A percentile compares a stretch with the other conserved stretches of the same genome.
Evolutionary conservation across 192 early-diverging fungal species (phyloP).

Genomic region (Lunasporangiospora selenospora): DNA sequence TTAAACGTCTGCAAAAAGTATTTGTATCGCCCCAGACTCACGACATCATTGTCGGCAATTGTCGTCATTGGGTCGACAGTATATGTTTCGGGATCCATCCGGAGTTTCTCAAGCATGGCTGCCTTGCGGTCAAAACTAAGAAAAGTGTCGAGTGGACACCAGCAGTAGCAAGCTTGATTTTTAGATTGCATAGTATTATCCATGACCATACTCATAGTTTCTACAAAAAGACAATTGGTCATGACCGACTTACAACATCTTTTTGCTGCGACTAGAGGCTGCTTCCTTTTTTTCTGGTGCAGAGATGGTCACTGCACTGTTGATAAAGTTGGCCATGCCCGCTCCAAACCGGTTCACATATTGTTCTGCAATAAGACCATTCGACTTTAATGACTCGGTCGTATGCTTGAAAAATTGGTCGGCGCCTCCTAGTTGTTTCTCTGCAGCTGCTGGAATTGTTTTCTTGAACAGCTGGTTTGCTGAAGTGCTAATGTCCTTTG

Average conservation of each 20-base stretch:
- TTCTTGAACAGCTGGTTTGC: slow-evolving; percentile 43
- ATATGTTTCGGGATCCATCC: slow-evolving; percentile 48
- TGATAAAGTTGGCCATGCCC: slow-evolving; percentile 50
- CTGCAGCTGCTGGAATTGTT: slow-evolving; percentile 15
- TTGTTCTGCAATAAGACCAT: slow-evolving; percentile 56
- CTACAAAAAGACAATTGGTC: slow-evolving; percentile 21
- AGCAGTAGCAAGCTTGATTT: too few relatives aligned
- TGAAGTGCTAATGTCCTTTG: slow-evolving; percentile 27
- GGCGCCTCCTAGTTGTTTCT: slow-evolving; percentile 30
- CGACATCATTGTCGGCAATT: slow-evolving; percentile 40
- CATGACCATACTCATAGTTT: background rate
- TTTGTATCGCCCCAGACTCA: slow-evolving; percentile 46
- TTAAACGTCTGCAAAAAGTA: slow-evolving; percentile 54
- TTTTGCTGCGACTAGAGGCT: slow-evolving; percentile 12
- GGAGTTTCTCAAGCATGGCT: slow-evolving; percentile 51
- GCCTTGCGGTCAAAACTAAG: slow-evolving; percentile 54
- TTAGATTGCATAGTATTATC: too few relatives aligned
- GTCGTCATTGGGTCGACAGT: slow-evolving; percentile 47
- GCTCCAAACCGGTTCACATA: slow-evolving; percentile 57
- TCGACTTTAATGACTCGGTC: slow-evolving; percentile 41
- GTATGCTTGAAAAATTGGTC: slow-evolving; percentile 41
- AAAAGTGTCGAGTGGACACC: too few relatives aligned
- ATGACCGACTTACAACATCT: slow-evolving; percentile 24
- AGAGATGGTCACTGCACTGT: slow-evolving; percentile 50
- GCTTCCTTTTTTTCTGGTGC: slow-evolving; percentile 40